phyloP scores from a whole-genome alignment of 352 stramenopile genomes.

The Globisporangium yorkense region DNA sequence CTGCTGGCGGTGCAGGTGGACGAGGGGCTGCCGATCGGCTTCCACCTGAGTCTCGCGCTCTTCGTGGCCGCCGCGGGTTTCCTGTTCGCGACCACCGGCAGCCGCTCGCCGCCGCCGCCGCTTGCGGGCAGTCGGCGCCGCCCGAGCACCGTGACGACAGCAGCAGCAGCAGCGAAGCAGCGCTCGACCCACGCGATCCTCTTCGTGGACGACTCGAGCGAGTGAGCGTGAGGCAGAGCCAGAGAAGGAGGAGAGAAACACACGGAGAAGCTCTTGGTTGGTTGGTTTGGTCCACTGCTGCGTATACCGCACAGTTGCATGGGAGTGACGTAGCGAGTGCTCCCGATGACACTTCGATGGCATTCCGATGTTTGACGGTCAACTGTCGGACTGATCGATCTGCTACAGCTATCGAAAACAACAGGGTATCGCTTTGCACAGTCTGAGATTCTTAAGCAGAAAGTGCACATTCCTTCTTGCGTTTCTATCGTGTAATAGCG shows the following conservation, averaged over 20 bases:
- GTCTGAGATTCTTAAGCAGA: no score
- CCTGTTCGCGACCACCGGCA: conserved; percentile 40
- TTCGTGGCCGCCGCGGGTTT: conserved; percentile 42
- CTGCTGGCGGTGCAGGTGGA: conserved; percentile 56
- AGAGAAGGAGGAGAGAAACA: background rate
- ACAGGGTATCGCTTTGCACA: no score
- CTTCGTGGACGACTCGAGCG: conserved; percentile 69
- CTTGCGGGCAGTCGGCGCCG: background rate
- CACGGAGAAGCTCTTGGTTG: background rate
- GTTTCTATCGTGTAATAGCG: no score
- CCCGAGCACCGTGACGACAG: background rate
- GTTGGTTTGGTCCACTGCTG: no score
- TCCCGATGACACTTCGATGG: background rate
- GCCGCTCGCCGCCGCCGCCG: conserved; percentile 3
- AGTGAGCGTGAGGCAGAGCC: conserved; percentile 22
- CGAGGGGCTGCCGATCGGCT: conserved; percentile 60
- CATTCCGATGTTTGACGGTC: background rate
- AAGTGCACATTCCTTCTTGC: no score
- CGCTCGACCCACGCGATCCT: conserved; percentile 50
- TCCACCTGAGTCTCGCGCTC: conserved; percentile 59
- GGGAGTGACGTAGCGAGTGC: background rate
- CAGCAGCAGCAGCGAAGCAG: conserved; percentile 32
- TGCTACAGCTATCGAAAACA: no score
- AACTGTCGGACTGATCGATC: no score
- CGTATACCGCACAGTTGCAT: no score